These are phyloP conservation scores for Mucor irregularis DNA, from an alignment of 371 early-diverging fungal species.

Conservation along the genomic window DNA sequence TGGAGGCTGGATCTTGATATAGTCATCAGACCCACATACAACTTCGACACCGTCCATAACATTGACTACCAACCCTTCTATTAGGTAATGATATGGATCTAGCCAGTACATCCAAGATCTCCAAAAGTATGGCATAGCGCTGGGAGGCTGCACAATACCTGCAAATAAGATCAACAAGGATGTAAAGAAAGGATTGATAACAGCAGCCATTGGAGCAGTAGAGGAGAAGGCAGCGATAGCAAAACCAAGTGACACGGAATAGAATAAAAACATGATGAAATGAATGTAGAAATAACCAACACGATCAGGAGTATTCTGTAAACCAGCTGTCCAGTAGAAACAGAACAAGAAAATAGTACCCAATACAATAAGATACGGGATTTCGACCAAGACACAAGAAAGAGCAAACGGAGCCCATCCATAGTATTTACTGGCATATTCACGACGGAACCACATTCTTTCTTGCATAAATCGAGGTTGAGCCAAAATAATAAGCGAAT, in stretches of 20 bases:
- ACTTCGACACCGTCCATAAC: slow-evolving; percentile 58
- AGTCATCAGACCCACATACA: slow-evolving; percentile 52
- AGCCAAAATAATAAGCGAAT: slow-evolving; percentile 67
- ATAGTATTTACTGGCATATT: slow-evolving; percentile 74
- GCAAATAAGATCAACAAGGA: slow-evolving; percentile 70
- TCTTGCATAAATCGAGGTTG: slow-evolving; percentile 74
- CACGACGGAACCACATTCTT: slow-evolving; percentile 70
- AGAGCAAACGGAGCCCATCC: slow-evolving; percentile 64
- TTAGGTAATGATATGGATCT: slow-evolving; percentile 71
- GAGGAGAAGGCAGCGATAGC: slow-evolving; percentile 45
- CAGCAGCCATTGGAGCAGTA: slow-evolving; percentile 66
- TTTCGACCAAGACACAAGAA: slow-evolving; percentile 56
- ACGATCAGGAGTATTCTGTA: slow-evolving; percentile 47
- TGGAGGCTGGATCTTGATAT: slow-evolving; percentile 56
- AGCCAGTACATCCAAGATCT: slow-evolving; percentile 74
- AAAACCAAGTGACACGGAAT: slow-evolving; percentile 67
- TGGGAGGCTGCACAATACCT: slow-evolving; percentile 69
- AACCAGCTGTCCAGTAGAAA: slow-evolving; percentile 78
- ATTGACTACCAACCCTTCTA: slow-evolving; percentile 74
- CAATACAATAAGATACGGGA: slow-evolving; percentile 57
- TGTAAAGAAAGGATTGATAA: slow-evolving; percentile 73
- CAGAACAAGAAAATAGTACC: slow-evolving; percentile 58
- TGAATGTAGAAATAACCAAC: slow-evolving; percentile 66
- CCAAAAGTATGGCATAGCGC: slow-evolving; percentile 75
- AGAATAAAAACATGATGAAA: slow-evolving; percentile 59